phyloP scores from a whole-genome alignment of 768 basidiomycete genomes.

The Rhizopogon sp. region DNA sequence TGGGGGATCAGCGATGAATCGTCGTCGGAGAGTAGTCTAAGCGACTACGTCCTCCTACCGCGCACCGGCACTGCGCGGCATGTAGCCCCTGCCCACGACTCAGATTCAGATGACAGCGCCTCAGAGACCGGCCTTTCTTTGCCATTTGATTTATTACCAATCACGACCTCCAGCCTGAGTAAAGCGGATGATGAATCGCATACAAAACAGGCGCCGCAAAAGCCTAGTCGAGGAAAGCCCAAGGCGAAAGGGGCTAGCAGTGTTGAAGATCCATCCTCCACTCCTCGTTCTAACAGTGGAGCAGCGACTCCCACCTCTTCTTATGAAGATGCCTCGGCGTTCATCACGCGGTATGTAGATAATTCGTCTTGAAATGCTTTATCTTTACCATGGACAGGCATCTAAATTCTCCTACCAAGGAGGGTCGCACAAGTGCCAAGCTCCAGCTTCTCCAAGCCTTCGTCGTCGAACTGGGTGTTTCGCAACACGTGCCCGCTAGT shows the following conservation, averaged over 20 bases:
- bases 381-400: slow-evolving; percentile 10
- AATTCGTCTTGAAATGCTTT: background rate
- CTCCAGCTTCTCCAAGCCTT: slow-evolving; percentile 68
- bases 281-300: slow-evolving; percentile 8
- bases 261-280: background rate
- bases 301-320: slow-evolving; percentile 11
- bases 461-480: slow-evolving; percentile 72
- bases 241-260: too few species aligned
- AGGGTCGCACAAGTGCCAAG: slow-evolving; percentile 16
- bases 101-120: background rate
- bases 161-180: slow-evolving; percentile 1
- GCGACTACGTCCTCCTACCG: slow-evolving; percentile 21
- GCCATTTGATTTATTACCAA: slow-evolving; percentile 14
- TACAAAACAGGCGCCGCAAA: background rate
- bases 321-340: slow-evolving; percentile 21
- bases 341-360: slow-evolving; percentile 20
- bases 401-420: slow-evolving; percentile 15
- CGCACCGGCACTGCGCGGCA: background rate
- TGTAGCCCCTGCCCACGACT: background rate
- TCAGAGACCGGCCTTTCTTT: slow-evolving; percentile 12
- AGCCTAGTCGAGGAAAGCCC: too few species aligned
- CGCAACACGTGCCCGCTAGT: slow-evolving; percentile 47
- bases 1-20: slow-evolving; percentile 10
- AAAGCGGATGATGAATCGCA: background rate
- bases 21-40: slow-evolving; percentile 7